A percentile compares a stretch with the other conserved stretches of the same genome.
Conservation (phyloP, 2,329 filamentous ascomycete species). For the Colletotrichum orbiculare region DNA sequence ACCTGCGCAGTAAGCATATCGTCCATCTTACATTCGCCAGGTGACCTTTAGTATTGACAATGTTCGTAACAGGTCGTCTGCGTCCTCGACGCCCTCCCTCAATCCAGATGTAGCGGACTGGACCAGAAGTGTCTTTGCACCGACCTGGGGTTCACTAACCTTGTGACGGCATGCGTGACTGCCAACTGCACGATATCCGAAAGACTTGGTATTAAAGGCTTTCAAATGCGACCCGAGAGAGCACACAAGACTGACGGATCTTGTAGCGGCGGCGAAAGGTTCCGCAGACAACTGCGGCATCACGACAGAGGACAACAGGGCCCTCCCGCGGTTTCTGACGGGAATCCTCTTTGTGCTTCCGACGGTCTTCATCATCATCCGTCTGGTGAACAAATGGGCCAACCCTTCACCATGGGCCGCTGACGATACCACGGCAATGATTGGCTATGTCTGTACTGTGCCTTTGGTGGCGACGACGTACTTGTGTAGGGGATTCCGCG, state of each 20-base stretch:
- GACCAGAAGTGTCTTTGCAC: constrained; percentile 5
- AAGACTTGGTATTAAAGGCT: background rate
- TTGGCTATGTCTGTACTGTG: constrained; percentile 10
- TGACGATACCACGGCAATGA: constrained; percentile 5
- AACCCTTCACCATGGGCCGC: constrained; percentile 1
- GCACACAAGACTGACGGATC: background rate
- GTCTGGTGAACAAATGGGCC: background rate
- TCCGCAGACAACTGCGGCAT: background rate
- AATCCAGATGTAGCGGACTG: background rate
- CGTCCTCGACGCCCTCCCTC: background rate
- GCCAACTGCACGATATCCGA: background rate
- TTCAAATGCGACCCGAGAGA: background rate
- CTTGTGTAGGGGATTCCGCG: background rate
- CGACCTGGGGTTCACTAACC: background rate
- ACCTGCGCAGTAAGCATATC: background rate
- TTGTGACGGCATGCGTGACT: background rate
- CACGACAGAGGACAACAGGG: background rate
- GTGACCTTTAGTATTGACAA: background rate
- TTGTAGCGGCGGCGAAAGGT: background rate
- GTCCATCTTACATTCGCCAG: background rate
- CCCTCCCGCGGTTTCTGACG: background rate
- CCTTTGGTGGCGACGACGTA: background rate
- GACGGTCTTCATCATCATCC: background rate
- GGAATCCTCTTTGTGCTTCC: constrained; percentile 3
- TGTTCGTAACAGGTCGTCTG: background rate